Base-by-base conservation (phyloP, 495 filamentous ascomycete genomes). In the Lasiosphaeriaceae sp. region DNA sequence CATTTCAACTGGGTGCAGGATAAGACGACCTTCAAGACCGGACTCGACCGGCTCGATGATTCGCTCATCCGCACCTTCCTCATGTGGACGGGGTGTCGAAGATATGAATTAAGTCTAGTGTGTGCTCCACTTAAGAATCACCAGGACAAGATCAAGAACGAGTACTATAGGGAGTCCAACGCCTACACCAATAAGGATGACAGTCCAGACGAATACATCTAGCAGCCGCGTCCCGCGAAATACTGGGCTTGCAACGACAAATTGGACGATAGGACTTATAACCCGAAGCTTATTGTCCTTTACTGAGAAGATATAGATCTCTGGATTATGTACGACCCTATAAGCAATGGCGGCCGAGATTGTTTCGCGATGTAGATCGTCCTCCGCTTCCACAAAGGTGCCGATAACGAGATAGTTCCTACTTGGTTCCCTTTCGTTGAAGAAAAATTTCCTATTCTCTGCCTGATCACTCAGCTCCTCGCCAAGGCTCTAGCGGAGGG, bases 291-390 rank as follows among this genome's bases (percentile, higher is more conserved):
- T 26, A 54, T 54, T 24, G 56, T 59, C 49, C 56, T 59, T 50
- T 59, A 39, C 56, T 59, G 50, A 50, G 56, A 59, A 50, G 56
- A 59, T 29, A 59, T 59, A 20, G 56, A 59, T 24, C 51, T 59
- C 50, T 59, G 56, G 56, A 49, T 59, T 29, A 44, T 60, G 34
- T 47, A 46, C 45, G 57, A 60, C 41, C 57, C 57, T 8, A 22
- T 50, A 45, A 17, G 45, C 16, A 60, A 55, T 47, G 52, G 57
- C 35, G 57, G 52, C 23, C 57, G 57, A 11, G 52, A 60, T 22
- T 21, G 37, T 21, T 45, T 55, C 22, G 52, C 45, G 22, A 60
- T 60, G 52, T 51, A 60, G 52, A 47, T 60, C 21, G 31, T 60
- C 35, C 45, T 55, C 37, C 57, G 57, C 31, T 55, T 19, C 22